Evolutionary conservation across 805 yeast species (phyloP), one percentile per base, ranked within the genome.

Genomic region (Candida berthetii): DNA sequence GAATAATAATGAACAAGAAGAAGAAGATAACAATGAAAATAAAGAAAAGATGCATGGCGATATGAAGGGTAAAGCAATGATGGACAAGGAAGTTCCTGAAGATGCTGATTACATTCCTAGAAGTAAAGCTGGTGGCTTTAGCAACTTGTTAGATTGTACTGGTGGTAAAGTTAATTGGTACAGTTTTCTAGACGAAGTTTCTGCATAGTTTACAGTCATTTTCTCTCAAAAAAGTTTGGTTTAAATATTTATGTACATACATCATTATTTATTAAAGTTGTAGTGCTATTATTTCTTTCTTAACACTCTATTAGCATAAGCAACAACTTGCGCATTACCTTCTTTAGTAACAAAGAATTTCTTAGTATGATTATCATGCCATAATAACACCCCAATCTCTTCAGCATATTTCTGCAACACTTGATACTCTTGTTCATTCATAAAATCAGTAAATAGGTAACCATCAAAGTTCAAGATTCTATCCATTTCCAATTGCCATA

Each of bases 401-500:
- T 78, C 78, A 6, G 97, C 96, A 55, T 90, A 93, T 39, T 75
- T 75, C 35, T 77, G 74, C 31, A 88, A 69, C 18, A 76, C 66
- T 28, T 82, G 85, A 59, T 77, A 93, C 60, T 93, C 98, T 46
- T 78, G 75, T 41, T 76, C 83, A 45, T 72, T 82, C 19, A 82
- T 70, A 60, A 93, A 93, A 52, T 91, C 96, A 43, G 87, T 82
- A 65, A 86, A 93, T 36, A 93, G 62, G 44, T 82, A 89, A 0
- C 99, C 99, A 24, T 82, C 87, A 39, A 79, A 85, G 1, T 93
- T 77, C 50, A 85, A 81, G 48, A 93, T 86, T 63, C 99, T 76
- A 60, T 93, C 98, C 65, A 90, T 64, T 59, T 93, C 99, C 45
- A 93, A 69, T 66, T 93, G 98, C 99, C 99, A 93, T 40, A 93